phyloP scores from a whole-genome alignment of 257 asterid genomes.

The Solanum verrucosum region DNA sequence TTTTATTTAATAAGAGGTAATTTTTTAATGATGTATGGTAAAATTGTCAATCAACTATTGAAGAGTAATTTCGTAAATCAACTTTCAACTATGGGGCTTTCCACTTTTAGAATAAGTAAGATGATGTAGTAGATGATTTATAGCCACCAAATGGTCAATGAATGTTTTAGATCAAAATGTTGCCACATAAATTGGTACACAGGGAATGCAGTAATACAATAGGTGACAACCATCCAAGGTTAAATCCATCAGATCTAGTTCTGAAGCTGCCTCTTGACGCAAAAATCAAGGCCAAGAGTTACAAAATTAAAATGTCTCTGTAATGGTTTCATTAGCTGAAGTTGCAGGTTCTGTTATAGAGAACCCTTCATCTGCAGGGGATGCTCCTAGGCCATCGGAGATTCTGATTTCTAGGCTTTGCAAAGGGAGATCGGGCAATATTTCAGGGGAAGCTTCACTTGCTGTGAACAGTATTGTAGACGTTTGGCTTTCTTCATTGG shows the following conservation, averaged over 20 bases:
- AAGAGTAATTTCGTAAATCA: no score
- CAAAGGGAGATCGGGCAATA: neutral
- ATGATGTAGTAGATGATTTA: no score
- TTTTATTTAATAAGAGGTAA: no score
- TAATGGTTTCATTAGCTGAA: constrained; percentile 3
- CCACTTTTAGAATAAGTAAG: no score
- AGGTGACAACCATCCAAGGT: neutral
- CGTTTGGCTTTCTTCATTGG: neutral
- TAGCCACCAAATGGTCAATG: no score
- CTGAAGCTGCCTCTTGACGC: neutral
- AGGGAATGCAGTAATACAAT: neutral
- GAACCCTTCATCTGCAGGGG: constrained; percentile 15
- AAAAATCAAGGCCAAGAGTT: neutral
- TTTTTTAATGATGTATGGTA: no score
- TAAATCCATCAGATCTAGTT: neutral
- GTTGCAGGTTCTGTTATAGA: constrained; percentile 15
- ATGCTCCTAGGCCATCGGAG: neutral
- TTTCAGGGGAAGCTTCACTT: neutral
- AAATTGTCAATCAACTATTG: no score
- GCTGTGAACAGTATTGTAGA: neutral
- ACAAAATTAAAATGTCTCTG: neutral
- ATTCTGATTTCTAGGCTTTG: constrained; percentile 8
- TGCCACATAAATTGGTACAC: no score
- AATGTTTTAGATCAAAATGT: no score
- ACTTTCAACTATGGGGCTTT: no score